phyloP scores from a whole-genome alignment of 1,284 basidiomycete species.

The Irpex lacteus region DNA sequence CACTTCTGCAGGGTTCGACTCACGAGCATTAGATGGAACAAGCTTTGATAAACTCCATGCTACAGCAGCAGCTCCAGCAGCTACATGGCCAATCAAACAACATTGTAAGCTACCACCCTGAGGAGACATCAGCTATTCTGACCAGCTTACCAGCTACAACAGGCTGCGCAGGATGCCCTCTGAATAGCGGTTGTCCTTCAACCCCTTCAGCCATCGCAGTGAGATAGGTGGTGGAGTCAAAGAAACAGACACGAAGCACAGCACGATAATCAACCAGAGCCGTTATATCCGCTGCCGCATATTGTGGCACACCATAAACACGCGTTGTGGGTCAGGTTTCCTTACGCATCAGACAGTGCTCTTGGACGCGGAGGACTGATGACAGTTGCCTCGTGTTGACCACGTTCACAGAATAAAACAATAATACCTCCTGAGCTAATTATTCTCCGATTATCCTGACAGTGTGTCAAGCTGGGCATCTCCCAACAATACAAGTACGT shows the following conservation, averaged over 20 bases:
- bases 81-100: slow-evolving; percentile 3
- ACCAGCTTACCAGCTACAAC: neutral
- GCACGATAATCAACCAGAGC: neutral
- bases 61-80: slow-evolving; percentile 16
- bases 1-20: slow-evolving; percentile 3
- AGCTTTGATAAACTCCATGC: slow-evolving; percentile 15
- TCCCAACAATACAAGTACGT: no score
- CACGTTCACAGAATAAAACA: no score
- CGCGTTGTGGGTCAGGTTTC: neutral
- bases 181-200: neutral
- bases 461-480: no score
- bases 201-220: neutral
- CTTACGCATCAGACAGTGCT: neutral
- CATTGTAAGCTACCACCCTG: no score
- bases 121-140: no score
- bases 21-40: slow-evolving; percentile 19
- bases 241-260: neutral
- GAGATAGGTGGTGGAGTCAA: neutral
- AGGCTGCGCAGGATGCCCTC: neutral
- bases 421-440: no score
- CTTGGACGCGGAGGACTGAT: no score
- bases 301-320: neutral
- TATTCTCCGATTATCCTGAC: no score
- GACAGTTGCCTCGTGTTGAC: no score
- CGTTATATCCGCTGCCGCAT: neutral